A percentile compares a stretch with the other conserved stretches of the same genome.
These are phyloP conservation scores for Stemphylium lycopersici DNA, from an alignment of 2,329 filamentous ascomycete genomes.

Conservation along the genomic window DNA sequence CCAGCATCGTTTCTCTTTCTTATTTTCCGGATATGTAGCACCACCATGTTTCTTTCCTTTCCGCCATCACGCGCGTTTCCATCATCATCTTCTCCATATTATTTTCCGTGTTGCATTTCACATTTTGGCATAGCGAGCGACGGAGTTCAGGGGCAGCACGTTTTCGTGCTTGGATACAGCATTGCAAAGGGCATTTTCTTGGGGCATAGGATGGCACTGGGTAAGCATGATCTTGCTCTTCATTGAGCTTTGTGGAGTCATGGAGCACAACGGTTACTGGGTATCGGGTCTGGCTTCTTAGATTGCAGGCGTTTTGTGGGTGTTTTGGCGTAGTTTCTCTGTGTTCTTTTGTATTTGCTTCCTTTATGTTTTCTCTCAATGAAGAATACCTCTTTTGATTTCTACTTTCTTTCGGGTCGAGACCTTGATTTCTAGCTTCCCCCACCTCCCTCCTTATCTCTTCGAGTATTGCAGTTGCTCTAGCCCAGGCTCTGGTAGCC, in stretches of 20 bases:
- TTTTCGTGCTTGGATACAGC: not conserved
- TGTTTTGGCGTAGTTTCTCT: not conserved
- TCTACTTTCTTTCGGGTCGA: too few species aligned
- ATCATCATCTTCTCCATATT: not conserved
- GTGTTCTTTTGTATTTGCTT: not conserved
- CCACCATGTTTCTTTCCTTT: not conserved
- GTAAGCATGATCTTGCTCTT: constrained; percentile 12
- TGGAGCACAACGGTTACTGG: not conserved
- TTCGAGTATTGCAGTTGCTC: too few species aligned
- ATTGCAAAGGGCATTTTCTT: constrained; percentile 6
- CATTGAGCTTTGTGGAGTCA: constrained; percentile 11
- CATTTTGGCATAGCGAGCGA: constrained; percentile 15
- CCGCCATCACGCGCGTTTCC: not conserved
- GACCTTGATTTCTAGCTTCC: too few species aligned
- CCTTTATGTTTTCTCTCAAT: not conserved
- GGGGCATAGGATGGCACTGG: not conserved
- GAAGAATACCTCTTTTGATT: too few species aligned
- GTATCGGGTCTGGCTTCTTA: too few species aligned
- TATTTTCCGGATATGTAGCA: too few species aligned
- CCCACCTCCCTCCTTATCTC: too few species aligned
- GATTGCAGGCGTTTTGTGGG: too few species aligned
- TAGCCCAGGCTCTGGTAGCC: too few species aligned
- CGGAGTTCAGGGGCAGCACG: constrained; percentile 3
- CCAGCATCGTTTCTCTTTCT: not conserved
- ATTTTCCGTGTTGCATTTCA: not conserved